Base-by-base conservation (phyloP, 2,329 filamentous ascomycete genomes). In the Elsinoe batatas region DNA sequence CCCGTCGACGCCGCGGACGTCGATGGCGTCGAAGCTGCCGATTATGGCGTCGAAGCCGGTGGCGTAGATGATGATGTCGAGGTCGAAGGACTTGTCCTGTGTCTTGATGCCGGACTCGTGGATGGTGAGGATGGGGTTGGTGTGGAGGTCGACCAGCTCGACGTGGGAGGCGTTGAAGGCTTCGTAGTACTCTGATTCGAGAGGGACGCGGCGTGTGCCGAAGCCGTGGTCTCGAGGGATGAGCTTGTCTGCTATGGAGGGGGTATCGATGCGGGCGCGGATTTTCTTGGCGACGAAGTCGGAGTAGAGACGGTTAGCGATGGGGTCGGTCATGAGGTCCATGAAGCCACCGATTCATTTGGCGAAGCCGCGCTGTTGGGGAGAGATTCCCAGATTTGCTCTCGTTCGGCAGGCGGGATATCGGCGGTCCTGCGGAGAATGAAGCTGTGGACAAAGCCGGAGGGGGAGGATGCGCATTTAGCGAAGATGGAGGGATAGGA, bases 131-230 rank as follows among this genome's bases (percentile, higher is more conserved):
- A 80, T 76, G 0, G 72, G 68, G 2, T 70, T 72, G 7, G 68
- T 61, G 10, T 72, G 74, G 13, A 78, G 59, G 44, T 75, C 67
- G 1, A 80, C 68, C 1, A 80, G 60, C 1, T 72, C 61, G 2
- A 80, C 74, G 32, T 76, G 72, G 0, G 68, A 64, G 15, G 68
- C 68, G 58, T 78, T 72, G 54, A 75, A 71, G 2, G 72, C 67
- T 57, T 80, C 77, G 59, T 74, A 80, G 61, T 76, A 79, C 38
- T 68, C 65, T 33, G 73, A 65, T 58, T 80, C 77, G 0, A 79
- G 68, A 0, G 67, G 61, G 1, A 63, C 59, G n/a, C 62, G 53
- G 30, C 57, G 57, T 12, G 58, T 62, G 1, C 61, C 62, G 22
- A 80, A 61, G 79, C 71, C 40, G 76, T 68, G 56, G 74, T 70